Percentiles rank a stretch among this genome's conserved stretches.
These are phyloP conservation scores for Corchorus capsularis DNA, from an alignment of 345 rosid genomes.

Conservation along the genomic window DNA sequence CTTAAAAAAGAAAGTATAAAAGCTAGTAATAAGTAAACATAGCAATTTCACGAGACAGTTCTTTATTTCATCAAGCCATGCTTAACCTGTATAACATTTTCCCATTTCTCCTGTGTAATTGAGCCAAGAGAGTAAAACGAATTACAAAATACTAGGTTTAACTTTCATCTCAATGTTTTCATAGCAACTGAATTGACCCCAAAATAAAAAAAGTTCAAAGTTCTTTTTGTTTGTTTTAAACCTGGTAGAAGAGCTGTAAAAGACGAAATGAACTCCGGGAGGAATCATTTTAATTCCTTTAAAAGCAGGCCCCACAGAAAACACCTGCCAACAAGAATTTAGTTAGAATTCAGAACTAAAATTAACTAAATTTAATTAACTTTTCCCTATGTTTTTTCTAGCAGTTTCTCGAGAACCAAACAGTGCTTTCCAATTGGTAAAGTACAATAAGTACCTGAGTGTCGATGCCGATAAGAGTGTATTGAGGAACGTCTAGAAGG, in stretches of 20 bases:
- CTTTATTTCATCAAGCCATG: too few relatives aligned
- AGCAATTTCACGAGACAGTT: too few relatives aligned
- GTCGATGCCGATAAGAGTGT: constrained; percentile 79
- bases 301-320: constrained; percentile 69
- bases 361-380: neutral
- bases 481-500: constrained; percentile 84
- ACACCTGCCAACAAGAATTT: constrained; percentile 45
- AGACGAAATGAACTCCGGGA: constrained; percentile 85
- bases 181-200: too few relatives aligned
- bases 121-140: too few relatives aligned
- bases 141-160: too few relatives aligned
- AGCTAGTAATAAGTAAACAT: too few relatives aligned
- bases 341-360: neutral
- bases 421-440: neutral
- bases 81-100: too few relatives aligned
- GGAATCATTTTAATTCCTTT: constrained; percentile 97
- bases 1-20: neutral
- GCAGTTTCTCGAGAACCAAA: constrained; percentile 16
- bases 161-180: too few relatives aligned
- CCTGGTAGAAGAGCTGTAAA: constrained; percentile 82
- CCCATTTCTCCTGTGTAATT: too few relatives aligned
- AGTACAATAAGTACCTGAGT: constrained; percentile 51
- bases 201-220: neutral
- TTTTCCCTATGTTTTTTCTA: neutral
- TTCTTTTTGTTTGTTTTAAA: constrained; percentile 2